Conservation (phyloP, 345 rosid genomes). For the Lenwebbia sp. region DNA sequence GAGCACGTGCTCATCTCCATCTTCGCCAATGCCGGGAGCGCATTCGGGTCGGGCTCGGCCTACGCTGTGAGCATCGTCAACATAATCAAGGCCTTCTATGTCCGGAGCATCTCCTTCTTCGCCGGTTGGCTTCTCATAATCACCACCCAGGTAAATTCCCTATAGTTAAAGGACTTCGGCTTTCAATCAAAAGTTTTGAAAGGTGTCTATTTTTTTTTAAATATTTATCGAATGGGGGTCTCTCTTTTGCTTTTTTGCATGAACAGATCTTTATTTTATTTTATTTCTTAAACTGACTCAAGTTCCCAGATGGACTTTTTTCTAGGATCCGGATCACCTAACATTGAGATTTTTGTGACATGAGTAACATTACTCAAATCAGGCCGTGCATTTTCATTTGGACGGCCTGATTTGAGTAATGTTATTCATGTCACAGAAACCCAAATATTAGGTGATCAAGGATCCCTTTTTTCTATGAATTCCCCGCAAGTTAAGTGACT, state of each 20-base stretch:
- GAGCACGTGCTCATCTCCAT: constrained; percentile 9
- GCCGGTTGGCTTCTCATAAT: constrained; percentile 5
- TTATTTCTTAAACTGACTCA: no score
- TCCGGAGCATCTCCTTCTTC: constrained; percentile 7
- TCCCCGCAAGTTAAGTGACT: neutral
- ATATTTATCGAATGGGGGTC: no score
- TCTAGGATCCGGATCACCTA: no score
- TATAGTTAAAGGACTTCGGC: neutral
- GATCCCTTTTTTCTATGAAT: neutral
- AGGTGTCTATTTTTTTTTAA: neutral
- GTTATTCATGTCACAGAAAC: no score
- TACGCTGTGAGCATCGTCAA: constrained; percentile 5
- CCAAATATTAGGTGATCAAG: no score
- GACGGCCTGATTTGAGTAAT: no score
- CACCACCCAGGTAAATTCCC: constrained; percentile 2
- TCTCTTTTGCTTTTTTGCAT: neutral
- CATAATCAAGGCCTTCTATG: constrained; percentile 11
- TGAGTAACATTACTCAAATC: no score
- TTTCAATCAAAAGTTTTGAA: neutral
- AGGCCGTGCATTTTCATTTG: no score
- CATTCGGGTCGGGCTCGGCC: constrained; percentile 1
- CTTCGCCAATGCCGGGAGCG: constrained; percentile 11
- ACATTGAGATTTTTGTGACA: no score
- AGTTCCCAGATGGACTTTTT: no score
- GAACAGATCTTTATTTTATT: neutral